phyloP scores from a whole-genome alignment of 768 basidiomycete species.

The Mrakia gelida region DNA sequence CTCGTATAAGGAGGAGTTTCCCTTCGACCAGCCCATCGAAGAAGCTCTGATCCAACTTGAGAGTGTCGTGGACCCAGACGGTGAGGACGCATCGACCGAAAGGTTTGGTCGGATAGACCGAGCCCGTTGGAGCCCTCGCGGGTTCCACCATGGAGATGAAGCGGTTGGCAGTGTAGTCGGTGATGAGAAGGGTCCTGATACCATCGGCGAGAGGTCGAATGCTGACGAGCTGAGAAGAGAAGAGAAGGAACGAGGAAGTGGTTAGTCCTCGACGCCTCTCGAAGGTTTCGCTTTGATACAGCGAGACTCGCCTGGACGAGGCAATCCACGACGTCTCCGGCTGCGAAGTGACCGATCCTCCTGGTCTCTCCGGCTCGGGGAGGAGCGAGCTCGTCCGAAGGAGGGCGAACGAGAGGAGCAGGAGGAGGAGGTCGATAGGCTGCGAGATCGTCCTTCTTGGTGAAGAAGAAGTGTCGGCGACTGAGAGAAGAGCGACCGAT shows the following conservation, averaged over 20 bases:
- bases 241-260: neutral
- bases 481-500: neutral
- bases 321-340: neutral
- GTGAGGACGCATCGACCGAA: conserved; percentile 11
- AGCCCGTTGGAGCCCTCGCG: neutral
- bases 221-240: neutral
- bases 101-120: neutral
- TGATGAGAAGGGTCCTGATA: neutral
- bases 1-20: neutral
- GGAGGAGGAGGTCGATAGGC: neutral
- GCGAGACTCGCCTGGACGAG: neutral
- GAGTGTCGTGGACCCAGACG: neutral
- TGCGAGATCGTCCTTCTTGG: neutral
- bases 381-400: neutral
- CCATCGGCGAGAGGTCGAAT: neutral
- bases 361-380: neutral
- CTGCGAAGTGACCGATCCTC: neutral
- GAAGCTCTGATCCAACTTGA: neutral
- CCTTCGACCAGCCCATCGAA: neutral
- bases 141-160: neutral
- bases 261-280: neutral
- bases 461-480: neutral
- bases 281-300: neutral
- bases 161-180: neutral
- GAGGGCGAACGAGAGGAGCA: neutral